Evolutionary conservation across 768 basidiomycete genomes (phyloP).

Genomic region (Auriscalpium microsporum): DNA sequence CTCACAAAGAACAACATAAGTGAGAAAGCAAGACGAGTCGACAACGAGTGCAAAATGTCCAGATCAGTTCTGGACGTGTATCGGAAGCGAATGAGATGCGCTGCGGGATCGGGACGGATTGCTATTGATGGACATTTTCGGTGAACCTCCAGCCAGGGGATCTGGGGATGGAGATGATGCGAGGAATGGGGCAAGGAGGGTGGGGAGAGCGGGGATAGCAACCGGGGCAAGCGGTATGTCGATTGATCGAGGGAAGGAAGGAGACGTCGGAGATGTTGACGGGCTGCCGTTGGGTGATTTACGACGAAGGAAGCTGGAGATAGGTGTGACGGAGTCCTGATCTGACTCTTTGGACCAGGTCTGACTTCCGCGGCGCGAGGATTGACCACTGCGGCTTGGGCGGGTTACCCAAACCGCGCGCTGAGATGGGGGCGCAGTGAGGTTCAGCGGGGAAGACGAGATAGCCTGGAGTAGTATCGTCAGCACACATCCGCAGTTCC

Average conservation of each 20-base stretch:
- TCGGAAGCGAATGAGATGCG: too few species aligned
- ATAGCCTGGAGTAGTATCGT: constrained; percentile 15
- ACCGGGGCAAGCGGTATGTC: constrained; percentile 40
- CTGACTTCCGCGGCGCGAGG: constrained; percentile 14
- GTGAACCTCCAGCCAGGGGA: not conserved
- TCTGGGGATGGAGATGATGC: constrained; percentile 4
- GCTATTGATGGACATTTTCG: not conserved
- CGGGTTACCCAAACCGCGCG: constrained; percentile 12
- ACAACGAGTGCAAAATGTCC: too few species aligned
- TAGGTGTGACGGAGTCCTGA: constrained; percentile 44
- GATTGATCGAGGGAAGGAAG: constrained; percentile 26
- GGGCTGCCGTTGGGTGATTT: constrained; percentile 63
- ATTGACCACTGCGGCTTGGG: constrained; percentile 3
- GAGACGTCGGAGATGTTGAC: constrained; percentile 53
- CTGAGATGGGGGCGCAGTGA: constrained; percentile 8
- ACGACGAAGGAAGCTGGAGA: constrained; percentile 72
- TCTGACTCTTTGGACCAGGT: constrained; percentile 22
- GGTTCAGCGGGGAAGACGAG: constrained; percentile 23
- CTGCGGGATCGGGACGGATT: too few species aligned
- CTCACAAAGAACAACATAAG: too few species aligned
- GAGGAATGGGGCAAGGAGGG: constrained; percentile 32
- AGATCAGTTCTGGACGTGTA: too few species aligned
- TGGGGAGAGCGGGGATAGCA: constrained; percentile 57
- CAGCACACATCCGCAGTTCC: not conserved
- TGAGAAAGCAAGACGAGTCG: too few species aligned